Conservation (phyloP, 805 yeast species). For the Pichia gijzeniarum region DNA sequence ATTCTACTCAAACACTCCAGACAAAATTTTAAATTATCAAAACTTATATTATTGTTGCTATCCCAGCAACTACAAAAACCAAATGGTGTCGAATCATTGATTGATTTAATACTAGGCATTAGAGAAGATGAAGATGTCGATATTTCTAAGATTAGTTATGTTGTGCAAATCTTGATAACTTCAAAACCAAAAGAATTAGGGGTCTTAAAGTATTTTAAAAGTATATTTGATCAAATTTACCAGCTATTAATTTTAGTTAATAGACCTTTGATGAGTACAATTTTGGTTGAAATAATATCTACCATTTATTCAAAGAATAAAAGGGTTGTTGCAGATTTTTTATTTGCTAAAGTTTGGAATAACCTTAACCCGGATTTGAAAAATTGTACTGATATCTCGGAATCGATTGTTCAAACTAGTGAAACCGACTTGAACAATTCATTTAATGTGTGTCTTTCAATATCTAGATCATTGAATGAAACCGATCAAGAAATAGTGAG, state of each 20-base stretch:
- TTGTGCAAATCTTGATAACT: conserved; percentile 53
- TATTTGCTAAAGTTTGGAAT: conserved; percentile 45
- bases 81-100: conserved; percentile 60
- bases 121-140: conserved; percentile 67
- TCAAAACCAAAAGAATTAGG: conserved; percentile 51
- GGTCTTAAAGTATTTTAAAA: conserved; percentile 45
- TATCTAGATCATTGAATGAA: conserved; percentile 39
- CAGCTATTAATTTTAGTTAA: conserved; percentile 51
- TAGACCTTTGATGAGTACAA: conserved; percentile 52
- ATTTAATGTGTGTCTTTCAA: conserved; percentile 58
- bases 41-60: conserved; percentile 42
- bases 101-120: conserved; percentile 73
- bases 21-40: conserved; percentile 30
- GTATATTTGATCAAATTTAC: conserved; percentile 60
- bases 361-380: conserved; percentile 33
- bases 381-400: conserved; percentile 17
- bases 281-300: conserved; percentile 49
- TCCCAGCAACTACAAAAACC: conserved; percentile 44
- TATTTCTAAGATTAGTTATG: conserved; percentile 57
- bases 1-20: conserved; percentile 31
- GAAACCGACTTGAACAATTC: conserved; percentile 53
- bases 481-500: conserved; percentile 29
- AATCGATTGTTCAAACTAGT: conserved; percentile 27
- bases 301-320: conserved; percentile 45
- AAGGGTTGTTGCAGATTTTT: conserved; percentile 49